Percentiles rank a stretch among this genome's conserved stretches.
phyloP scores from a whole-genome alignment of 2,329 filamentous ascomycete species.

The Ophiocordyceps unilateralis region DNA sequence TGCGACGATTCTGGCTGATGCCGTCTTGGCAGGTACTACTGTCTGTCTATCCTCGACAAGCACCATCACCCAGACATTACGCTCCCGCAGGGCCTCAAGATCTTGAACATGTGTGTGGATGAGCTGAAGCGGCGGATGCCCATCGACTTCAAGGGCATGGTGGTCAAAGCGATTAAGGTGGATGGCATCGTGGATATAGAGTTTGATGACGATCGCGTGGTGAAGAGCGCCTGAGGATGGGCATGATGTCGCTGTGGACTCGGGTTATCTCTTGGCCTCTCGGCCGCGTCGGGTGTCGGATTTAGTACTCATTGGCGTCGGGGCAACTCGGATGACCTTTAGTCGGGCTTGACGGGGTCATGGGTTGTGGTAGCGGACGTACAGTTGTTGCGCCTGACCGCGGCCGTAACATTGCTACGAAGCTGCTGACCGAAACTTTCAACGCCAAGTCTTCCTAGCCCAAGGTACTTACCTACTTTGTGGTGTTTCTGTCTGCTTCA shows the following conservation, averaged over 20 bases:
- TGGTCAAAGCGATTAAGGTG: slow-evolving; percentile 87
- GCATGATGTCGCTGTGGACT: neutral
- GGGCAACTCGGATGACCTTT: neutral
- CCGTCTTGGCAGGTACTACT: slow-evolving; percentile 59
- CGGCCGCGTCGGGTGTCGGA: neutral
- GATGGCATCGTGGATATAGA: slow-evolving; percentile 76
- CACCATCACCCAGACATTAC: slow-evolving; percentile 92
- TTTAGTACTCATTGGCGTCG: neutral
- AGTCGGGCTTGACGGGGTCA: neutral
- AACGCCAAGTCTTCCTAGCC: no score
- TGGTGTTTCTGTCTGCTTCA: no score
- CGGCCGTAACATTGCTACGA: no score
- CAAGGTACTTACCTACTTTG: no score
- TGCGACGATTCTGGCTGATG: slow-evolving; percentile 1
- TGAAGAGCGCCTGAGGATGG: slow-evolving; percentile 35
- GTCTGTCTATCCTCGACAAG: slow-evolving; percentile 92
- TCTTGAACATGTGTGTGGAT: slow-evolving; percentile 87
- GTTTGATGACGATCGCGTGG: slow-evolving; percentile 66
- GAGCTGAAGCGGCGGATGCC: slow-evolving; percentile 93
- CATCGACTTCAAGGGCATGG: slow-evolving; percentile 96
- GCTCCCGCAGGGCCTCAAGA: slow-evolving; percentile 77
- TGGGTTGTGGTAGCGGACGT: neutral
- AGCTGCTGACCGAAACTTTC: no score
- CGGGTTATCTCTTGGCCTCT: neutral
- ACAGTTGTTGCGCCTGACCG: neutral